Base-by-base conservation (phyloP, 2,329 filamentous ascomycete species). In the Aspergillus uvarum region DNA sequence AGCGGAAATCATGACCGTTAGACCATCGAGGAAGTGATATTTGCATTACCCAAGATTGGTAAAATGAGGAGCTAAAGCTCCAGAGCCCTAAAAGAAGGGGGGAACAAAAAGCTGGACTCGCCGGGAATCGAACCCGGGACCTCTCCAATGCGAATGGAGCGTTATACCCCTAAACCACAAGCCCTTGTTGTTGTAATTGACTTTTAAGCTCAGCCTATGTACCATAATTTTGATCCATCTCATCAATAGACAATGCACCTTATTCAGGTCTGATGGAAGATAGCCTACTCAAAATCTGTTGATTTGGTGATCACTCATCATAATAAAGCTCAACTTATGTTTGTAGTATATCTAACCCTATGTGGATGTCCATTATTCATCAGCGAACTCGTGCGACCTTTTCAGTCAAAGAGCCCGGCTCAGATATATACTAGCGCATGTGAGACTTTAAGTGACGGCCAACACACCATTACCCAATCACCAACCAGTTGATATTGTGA, bases 121-220 rank as follows among this genome's bases (percentile, higher is more conserved):
- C 56, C 56, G 56, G 56, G 56, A 59, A 59, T 59, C 56, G 56
- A 59, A 59, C 56, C 56, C 56, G 56, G 56, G 56, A 54, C 56
- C 56, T 59, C 56, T 59, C 56, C 56, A 59, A 59, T 59, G 56
- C 56, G 56, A 59, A 59, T 59, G 56, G 56, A 59, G 56, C 56
- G 56, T 59, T 51, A 59, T 59, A 59, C 56, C 56, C 56, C 56
- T 59, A 59, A 59, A 59, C 56, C 56, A 59, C 56, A 59, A 59
- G 56, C 56, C 56, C 56, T 29, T 59, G 42, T 59, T 59, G 26
- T 54, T 59, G 2, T 2, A n/a, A 16, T 1, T 7, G 38, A 19
- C 1, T 16, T 44, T 6, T 0, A 8, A 7, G 38, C n/a, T 44
- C 1, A 8, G 1, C 1, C 1, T 44, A 44, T n/a, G 6, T 19